Base-by-base conservation (phyloP, 106 monocot species). In the Platanthera guangdongensis region DNA sequence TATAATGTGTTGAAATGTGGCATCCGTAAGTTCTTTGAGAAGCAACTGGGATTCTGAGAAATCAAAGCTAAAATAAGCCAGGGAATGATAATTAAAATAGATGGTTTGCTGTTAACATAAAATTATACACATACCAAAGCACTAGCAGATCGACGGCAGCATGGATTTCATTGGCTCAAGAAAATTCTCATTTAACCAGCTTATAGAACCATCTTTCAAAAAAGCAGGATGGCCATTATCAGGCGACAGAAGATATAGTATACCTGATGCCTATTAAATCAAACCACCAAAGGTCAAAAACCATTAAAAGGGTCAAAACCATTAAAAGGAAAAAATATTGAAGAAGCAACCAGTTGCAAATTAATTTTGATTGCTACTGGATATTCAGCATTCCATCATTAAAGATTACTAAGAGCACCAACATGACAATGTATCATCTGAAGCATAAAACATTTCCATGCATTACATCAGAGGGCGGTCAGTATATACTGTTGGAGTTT, bases 151-250 rank as follows among this genome's bases (percentile, higher is more conserved):
- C 72, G 50, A 72, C 49, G 0, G 6, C 8, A 72, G 72, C 11
- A 16, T 18, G 47, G 10, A 13, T 69, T 69, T 1, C 72, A 50
- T 9, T 19, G 22, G 21, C 72, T 71, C 67, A 51, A 72, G 15
- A 51, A 48, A 72, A 50, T 51, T 51, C 22, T 3, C 9, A 19
- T 51, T 51, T 72, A 9, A 13, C 72, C 51, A 72, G 22, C 72
- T 72, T 46, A 51, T 51, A 72, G 6, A 51, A 51, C 49, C 21
- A 72, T 72, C 72, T 2, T 72, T 72, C 67, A 67, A 67, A 39
- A 30, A 11, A 19, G 12, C 12, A 11, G 65, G 3, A 32, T 65
- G 25, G 30, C 6, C 28, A 9, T 30, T 25, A 30, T 65, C 11
- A 2, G 16, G 65, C 21, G 21, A 60, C 2, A 65, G 4, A 65